A percentile compares a stretch with the other conserved stretches of the same genome.
Evolutionary conservation across 2,329 filamentous ascomycete genomes (phyloP).

Genomic region (Monosporascus sp.): DNA sequence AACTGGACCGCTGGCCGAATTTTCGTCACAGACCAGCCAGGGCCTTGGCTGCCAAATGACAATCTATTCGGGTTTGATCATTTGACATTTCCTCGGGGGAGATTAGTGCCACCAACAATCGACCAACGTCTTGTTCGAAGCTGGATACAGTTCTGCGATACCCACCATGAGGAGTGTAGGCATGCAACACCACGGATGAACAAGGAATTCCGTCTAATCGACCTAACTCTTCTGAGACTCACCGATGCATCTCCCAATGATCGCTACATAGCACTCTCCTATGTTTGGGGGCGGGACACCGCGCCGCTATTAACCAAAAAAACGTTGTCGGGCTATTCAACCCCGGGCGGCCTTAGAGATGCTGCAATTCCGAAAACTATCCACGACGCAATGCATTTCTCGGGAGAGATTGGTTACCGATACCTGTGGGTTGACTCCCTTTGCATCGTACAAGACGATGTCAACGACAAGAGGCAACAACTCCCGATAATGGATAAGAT

Average conservation of each 20-base stretch:
- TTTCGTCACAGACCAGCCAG: background rate
- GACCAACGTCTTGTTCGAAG: background rate
- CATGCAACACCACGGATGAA: background rate
- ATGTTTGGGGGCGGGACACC: background rate
- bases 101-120: background rate
- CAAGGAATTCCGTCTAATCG: background rate
- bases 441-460: slow-evolving; percentile 16
- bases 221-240: background rate
- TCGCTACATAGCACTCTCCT: background rate
- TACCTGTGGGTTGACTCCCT: slow-evolving; percentile 26
- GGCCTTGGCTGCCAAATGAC: background rate
- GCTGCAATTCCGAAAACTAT: background rate
- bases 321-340: background rate
- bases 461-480: slow-evolving; percentile 10
- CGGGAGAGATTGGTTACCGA: slow-evolving; percentile 5
- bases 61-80: background rate
- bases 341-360: background rate
- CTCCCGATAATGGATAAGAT: slow-evolving; percentile 8
- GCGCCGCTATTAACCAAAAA: background rate
- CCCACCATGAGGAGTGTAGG: background rate
- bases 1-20: background rate
- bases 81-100: background rate
- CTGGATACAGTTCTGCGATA: background rate
- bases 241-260: background rate
- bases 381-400: background rate